Conservation (phyloP, 352 stramenopile genomes). For the Chrysophaeum taylorii region DNA sequence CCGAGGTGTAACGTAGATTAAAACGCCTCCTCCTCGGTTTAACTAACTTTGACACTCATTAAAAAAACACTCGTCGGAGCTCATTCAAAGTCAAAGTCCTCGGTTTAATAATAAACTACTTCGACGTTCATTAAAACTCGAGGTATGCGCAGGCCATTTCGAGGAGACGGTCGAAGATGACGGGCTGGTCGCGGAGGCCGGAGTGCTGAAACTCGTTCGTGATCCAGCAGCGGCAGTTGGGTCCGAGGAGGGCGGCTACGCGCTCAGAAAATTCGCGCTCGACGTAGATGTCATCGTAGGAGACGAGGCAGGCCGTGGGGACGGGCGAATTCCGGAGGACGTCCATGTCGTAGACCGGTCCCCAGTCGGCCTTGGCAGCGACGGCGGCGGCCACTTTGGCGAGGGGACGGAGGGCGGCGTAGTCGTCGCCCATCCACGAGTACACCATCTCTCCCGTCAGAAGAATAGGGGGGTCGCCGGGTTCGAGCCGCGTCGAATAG, state of each 20-base stretch:
- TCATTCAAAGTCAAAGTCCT: too few relatives aligned
- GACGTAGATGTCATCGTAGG: constrained; percentile 68
- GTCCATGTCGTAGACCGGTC: constrained; percentile 43
- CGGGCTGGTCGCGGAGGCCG: constrained; percentile 50
- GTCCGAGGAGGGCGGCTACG: background rate
- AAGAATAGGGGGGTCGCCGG: constrained; percentile 33
- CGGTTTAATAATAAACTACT: too few relatives aligned
- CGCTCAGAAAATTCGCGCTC: constrained; percentile 42
- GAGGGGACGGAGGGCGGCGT: constrained; percentile 39
- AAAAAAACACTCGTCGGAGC: too few relatives aligned
- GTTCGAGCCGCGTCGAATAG: too few relatives aligned
- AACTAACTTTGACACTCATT: too few relatives aligned
- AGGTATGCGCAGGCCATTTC: too few relatives aligned
- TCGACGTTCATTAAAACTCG: too few relatives aligned
- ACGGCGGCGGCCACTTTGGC: constrained; percentile 41
- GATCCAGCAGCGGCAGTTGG: constrained; percentile 43
- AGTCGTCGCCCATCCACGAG: constrained; percentile 59
- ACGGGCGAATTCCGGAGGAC: constrained; percentile 28
- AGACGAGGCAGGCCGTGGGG: constrained; percentile 44
- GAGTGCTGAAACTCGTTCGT: constrained; percentile 69
- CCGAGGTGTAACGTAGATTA: too few relatives aligned
- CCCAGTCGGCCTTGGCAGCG: constrained; percentile 50
- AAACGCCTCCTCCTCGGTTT: too few relatives aligned
- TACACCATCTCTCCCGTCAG: constrained; percentile 66
- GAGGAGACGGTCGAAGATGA: constrained; percentile 53